Base-by-base conservation (phyloP, 805 yeast species). In the Maudiozyma turicensis region DNA sequence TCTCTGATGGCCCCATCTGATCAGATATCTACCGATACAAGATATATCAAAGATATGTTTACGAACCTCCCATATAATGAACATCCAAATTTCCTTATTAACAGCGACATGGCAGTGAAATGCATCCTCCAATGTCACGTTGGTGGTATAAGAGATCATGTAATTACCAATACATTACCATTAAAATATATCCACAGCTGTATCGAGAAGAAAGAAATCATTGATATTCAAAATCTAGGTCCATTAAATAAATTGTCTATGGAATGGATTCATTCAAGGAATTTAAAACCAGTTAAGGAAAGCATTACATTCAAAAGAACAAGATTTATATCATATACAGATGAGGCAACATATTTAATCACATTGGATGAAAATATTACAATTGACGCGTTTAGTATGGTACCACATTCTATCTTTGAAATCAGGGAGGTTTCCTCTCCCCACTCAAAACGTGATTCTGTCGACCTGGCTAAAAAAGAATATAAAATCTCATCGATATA, bases 131-230 rank as follows among this genome's bases (percentile, higher is more conserved):
- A 60, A 61, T 63, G 67, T 41, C 57, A 63, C 45, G 62, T 64
- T 11, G 67, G 68, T 15, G 68, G 68, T 3, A 42, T 64, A 30
- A 57, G 67, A 47, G 59, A 59, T 46, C 67, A 61, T 45, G 39
- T 59, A 30, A 52, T 52, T 14, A 52, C 64, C 1, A 51, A 48
- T 43, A 42, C 45, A 13, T 13, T 50, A n/a, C 37, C 48, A 26
- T 9, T 47, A 1, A 35, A 37, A 11, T 47, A 34, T 40, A 26
- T 48, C 1, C 28, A 45, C 7, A 13, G 33, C 14, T 40, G 14
- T 20, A 44, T 37, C 11, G 35, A 39, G 30, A 43, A 9, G 5
- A 26, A 20, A 3, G n/a, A 31, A 30, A 43, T 31, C n/a, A 40
- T 28, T 32, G 46, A 26, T 32, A 37, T 10, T 15, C 48, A 39